Percentiles rank a stretch among this genome's conserved stretches.
phyloP scores from a whole-genome alignment of 345 rosid genomes.

The Acer campestre region DNA sequence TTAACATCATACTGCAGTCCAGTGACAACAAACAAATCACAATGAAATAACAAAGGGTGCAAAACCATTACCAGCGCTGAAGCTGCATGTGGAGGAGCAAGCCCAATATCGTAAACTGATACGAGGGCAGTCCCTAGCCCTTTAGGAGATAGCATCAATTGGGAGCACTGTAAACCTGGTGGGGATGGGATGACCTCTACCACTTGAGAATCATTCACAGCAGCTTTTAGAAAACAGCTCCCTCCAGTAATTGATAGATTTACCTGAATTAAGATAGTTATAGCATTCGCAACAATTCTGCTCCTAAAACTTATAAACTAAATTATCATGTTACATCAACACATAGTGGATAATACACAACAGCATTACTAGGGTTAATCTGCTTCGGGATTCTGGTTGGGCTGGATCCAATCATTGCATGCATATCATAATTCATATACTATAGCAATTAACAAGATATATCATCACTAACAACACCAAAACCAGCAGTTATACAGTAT shows the following conservation, averaged over 20 bases:
- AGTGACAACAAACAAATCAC: not conserved
- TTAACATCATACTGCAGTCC: not conserved
- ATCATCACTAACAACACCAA: not conserved
- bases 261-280: conserved; percentile 46
- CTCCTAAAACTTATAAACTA: not conserved
- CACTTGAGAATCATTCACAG: conserved; percentile 77
- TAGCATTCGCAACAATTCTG: not conserved
- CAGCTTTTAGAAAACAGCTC: conserved; percentile 83
- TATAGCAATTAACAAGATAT: not conserved
- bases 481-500: not conserved
- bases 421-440: not conserved
- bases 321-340: not conserved
- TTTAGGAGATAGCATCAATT: conserved; percentile 70
- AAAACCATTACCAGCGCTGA: conserved; percentile 64
- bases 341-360: not conserved
- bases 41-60: not conserved
- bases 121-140: conserved; percentile 82
- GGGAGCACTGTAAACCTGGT: conserved; percentile 73
- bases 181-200: conserved; percentile 75
- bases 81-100: conserved; percentile 69
- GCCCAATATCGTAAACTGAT: conserved; percentile 78
- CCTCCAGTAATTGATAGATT: conserved; percentile 90
- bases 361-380: not conserved
- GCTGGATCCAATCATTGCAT: not conserved
- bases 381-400: not conserved